These are phyloP conservation scores for Fusarium anthophilum DNA, from an alignment of 2,329 filamentous ascomycete species.

Conservation along the genomic window DNA sequence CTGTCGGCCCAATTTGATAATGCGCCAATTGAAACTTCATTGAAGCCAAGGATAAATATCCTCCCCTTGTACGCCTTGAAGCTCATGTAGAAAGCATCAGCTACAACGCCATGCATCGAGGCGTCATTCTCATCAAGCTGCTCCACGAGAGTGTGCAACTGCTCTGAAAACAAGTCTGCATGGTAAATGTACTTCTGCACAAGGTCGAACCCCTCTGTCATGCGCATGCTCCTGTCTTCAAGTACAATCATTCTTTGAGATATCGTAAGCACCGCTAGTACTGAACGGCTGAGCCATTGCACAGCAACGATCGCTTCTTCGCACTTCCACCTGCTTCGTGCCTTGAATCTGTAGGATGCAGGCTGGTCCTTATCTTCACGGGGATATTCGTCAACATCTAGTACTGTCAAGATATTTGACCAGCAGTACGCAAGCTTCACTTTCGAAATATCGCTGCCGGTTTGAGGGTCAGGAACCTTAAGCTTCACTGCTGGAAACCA, in stretches of 20 bases:
- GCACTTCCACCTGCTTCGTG: conserved; percentile 88
- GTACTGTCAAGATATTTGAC: conserved; percentile 95
- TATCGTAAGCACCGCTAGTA: conserved; percentile 90
- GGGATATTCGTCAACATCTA: conserved; percentile 83
- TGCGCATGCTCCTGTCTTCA: conserved; percentile 87
- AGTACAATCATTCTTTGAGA: conserved; percentile 92
- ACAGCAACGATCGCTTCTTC: conserved; percentile 96
- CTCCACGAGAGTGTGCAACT: conserved; percentile 86
- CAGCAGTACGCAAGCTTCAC: conserved; percentile 97
- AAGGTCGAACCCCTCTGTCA: conserved; percentile 94
- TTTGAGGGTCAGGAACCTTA: conserved; percentile 75
- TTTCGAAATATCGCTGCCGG: conserved; percentile 75
- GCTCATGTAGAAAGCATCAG: conserved; percentile 98
- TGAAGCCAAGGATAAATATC: conserved; percentile 91
- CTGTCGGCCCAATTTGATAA: conserved; percentile 98
- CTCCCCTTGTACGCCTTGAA: conserved; percentile 95
- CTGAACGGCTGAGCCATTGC: conserved; percentile 95
- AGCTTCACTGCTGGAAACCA: conserved; percentile 98
- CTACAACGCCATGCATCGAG: conserved; percentile 94
- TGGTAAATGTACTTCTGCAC: conserved; percentile 94
- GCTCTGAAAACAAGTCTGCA: conserved; percentile 86
- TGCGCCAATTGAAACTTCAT: conserved; percentile 88
- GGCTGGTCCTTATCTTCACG: conserved; percentile 79
- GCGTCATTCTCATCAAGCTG: conserved; percentile 86
- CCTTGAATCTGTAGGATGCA: conserved; percentile 79